Evolutionary conservation across 257 asterid species (phyloP), one percentile per base, ranked within the genome.

Genomic region (Primulina eburnea): DNA sequence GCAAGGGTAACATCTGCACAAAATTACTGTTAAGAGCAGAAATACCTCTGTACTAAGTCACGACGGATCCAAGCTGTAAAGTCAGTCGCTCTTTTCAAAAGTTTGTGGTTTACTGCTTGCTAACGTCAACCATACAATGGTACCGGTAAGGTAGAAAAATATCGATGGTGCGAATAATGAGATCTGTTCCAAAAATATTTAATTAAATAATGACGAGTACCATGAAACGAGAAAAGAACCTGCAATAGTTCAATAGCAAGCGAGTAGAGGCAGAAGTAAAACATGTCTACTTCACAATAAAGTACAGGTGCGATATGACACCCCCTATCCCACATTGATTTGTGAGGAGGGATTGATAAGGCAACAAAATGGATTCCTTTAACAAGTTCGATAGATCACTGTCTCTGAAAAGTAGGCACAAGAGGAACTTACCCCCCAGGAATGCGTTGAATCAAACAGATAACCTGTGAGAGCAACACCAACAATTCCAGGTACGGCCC

Each of bases 71-170:
- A 38, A 59, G 66, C 72, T 62, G 18, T 32, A 33, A 18, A 74
- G 16, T 80, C 64, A 83, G 62, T 88, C 88, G 12, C 70, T 75
- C 77, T 76, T 82, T 2, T 83, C 80, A 87, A 93, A 93, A 63
- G 79, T 83, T 70, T 90, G 96, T 5, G 96, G 95, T 80, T 89
- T 72, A 77, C 97, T 90, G 87, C 99, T 93, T 2, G 99, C 99
- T 35, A 93, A 78, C 37, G 86, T 83, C 83, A 93, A 78, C 99
- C 99, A 93, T 56, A 90, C 89, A 14, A 93, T 18, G 12, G 99
- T 90, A 59, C 99, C 99, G 28, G 97, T 90, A 17, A 93, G 89
- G 95, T 93, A 93, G 90, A 93, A 93, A 86, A 93, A 89, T 68
- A 90, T 83, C 2, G 97, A 93, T 17, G 99, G 99, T 35, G 89